Evolutionary conservation across 192 early-diverging fungal genomes (phyloP).

Genomic region (Mortierella claussenii): DNA sequence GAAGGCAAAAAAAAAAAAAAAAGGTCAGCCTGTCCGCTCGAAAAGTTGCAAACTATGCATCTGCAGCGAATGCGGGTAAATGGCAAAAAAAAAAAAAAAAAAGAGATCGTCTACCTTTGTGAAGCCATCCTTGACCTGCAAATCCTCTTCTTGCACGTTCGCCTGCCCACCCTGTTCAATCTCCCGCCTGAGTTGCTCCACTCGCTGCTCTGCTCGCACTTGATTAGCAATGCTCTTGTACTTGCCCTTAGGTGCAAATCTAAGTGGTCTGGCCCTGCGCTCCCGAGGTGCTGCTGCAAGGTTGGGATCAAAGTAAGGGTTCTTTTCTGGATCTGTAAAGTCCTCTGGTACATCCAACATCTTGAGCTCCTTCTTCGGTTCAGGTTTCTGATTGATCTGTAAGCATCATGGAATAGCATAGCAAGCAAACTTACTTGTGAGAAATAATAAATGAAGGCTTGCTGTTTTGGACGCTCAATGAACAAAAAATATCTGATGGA

Average conservation of each 20-base stretch:
- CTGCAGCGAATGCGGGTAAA: no score
- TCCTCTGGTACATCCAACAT: slow-evolving; percentile 59
- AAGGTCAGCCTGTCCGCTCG: neutral
- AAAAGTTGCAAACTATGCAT: no score
- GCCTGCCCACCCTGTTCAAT: slow-evolving; percentile 26
- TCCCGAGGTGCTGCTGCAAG: slow-evolving; percentile 55
- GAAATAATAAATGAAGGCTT: no score
- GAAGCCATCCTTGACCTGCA: slow-evolving; percentile 29
- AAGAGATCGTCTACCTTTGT: slow-evolving; percentile 9
- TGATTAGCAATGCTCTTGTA: slow-evolving; percentile 86
- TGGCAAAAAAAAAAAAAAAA: neutral
- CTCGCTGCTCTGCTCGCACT: slow-evolving; percentile 74
- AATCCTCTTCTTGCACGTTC: slow-evolving; percentile 30
- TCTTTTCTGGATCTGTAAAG: slow-evolving; percentile 77
- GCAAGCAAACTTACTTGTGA: no score
- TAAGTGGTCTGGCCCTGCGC: slow-evolving; percentile 66
- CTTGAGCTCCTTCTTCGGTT: slow-evolving; percentile 59
- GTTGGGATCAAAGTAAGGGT: slow-evolving; percentile 89
- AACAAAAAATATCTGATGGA: neutral
- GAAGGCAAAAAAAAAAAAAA: no score
- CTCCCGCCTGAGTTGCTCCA: slow-evolving; percentile 59
- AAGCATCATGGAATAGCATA: neutral
- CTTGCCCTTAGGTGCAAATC: slow-evolving; percentile 86
- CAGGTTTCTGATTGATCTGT: slow-evolving; percentile 46
- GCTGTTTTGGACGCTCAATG: neutral